Percentiles rank a stretch among this genome's conserved stretches.
Conservation (phyloP, 768 basidiomycete species). For the Lactifluus volemus region DNA sequence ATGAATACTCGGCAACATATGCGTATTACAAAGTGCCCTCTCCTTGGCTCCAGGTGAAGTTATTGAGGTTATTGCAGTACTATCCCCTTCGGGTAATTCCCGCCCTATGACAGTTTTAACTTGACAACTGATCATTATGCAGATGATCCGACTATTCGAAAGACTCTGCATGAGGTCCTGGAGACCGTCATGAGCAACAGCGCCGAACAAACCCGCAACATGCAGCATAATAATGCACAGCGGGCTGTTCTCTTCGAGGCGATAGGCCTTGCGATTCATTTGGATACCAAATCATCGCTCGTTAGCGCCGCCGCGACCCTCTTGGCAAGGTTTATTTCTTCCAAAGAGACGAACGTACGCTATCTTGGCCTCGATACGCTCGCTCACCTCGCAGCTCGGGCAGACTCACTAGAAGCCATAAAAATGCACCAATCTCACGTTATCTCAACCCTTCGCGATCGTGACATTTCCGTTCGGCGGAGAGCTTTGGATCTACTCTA, state of each 20-base stretch:
- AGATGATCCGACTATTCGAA: slow-evolving; percentile 80
- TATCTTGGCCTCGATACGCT: slow-evolving; percentile 97
- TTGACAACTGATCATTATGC: neutral
- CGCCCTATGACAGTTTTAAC: neutral
- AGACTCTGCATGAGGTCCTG: slow-evolving; percentile 72
- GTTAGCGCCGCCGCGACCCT: slow-evolving; percentile 84
- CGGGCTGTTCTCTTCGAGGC: slow-evolving; percentile 98
- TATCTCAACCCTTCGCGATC: slow-evolving; percentile 88
- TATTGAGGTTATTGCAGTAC: slow-evolving; percentile 87
- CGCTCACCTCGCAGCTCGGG: slow-evolving; percentile 93
- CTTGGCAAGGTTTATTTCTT: slow-evolving; percentile 91
- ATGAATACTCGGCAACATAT: slow-evolving; percentile 82
- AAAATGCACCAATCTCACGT: slow-evolving; percentile 96
- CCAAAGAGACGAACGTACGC: slow-evolving; percentile 96
- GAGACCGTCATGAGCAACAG: slow-evolving; percentile 87
- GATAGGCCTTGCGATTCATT: slow-evolving; percentile 90
- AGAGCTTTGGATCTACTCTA: slow-evolving; percentile 93
- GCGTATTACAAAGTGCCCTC: slow-evolving; percentile 97
- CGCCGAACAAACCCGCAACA: slow-evolving; percentile 85
- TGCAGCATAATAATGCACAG: slow-evolving; percentile 98
- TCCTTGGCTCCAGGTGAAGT: slow-evolving; percentile 96
- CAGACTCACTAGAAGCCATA: slow-evolving; percentile 84
- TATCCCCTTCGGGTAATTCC: slow-evolving; percentile 80
- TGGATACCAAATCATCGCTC: slow-evolving; percentile 84
- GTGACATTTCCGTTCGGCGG: slow-evolving; percentile 93